Base-by-base conservation (phyloP, 1,284 basidiomycete genomes). In the Sporisorium graminicola region DNA sequence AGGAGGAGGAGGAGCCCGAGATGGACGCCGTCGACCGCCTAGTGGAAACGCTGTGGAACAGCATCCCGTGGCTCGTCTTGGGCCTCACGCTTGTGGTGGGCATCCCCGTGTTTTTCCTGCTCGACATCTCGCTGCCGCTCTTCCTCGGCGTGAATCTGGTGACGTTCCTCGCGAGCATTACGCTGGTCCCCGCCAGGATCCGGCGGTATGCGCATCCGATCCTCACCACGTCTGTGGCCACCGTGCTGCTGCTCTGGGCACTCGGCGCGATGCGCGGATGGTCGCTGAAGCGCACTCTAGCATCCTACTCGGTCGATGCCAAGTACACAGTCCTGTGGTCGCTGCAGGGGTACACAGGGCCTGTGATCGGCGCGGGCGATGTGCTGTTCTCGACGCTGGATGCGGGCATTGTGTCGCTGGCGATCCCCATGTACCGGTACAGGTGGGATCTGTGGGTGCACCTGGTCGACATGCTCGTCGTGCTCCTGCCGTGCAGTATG, bases 401-500 rank as follows among this genome's bases (percentile, higher is more conserved):
- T 61, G 81, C 80, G 13, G 81, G 80, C 0, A 80, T 82, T 35
- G 80, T 82, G 0, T 67, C 77, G 8, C 61, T 82, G 13, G 80
- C 78, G 2, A 74, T 82, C 2, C 80, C 80, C 5, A 79, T 82
- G 78, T 82, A 82, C 27, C 65, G 81, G 2, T 82, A 82, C 47
- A 52, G 79, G 6, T 56, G 70, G 47, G 81, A 82, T 52, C 57
- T 82, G 10, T 58, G 61, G 56, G 47, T 62, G 5, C 74, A 78
- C 33, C 54, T 82, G 9, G 24, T 42, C 1, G 65, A 73, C 13
- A 80, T 82, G 66, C 31, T 82, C 13, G 26, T 62, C 5, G 75
- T 75, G 12, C 65, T 82, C 3, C 16, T 74, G 9, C 80, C 80
- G 14, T 80, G 75, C 29, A 60, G 66, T 7, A 26, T 71, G 47